Evolutionary conservation across 164 flowering plant genomes (phyloP).

Genomic region (Magnolia kwangsiensis): DNA sequence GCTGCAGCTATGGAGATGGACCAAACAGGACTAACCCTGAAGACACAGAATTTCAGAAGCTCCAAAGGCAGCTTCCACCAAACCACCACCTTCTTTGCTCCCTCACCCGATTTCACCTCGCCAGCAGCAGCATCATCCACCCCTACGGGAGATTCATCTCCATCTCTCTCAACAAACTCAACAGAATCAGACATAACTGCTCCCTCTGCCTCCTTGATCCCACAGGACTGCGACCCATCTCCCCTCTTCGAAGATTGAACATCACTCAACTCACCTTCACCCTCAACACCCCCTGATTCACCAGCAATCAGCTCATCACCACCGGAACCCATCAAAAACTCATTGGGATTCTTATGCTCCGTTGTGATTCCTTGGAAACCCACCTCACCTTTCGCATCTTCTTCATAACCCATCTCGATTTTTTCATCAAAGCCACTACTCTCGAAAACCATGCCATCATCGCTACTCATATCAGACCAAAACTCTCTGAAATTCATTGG

Average conservation of each 20-base stretch:
- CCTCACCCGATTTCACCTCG: constrained; percentile 14
- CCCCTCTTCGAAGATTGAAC: constrained; percentile 11
- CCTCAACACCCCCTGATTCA: background rate
- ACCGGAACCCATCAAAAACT: constrained; percentile 33
- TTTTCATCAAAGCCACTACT: constrained; percentile 24
- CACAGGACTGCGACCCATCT: constrained; percentile 2
- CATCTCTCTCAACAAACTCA: constrained; percentile 14
- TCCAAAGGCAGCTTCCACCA: constrained; percentile 95
- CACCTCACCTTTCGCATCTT: constrained; percentile 22
- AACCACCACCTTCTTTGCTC: constrained; percentile 35
- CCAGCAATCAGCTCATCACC: constrained; percentile 11
- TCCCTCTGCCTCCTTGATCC: constrained; percentile 10
- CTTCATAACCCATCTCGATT: constrained; percentile 27
- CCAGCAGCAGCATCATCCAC: background rate
- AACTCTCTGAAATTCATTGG: constrained; percentile 33
- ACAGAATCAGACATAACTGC: constrained; percentile 9
- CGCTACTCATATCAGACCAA: constrained; percentile 48
- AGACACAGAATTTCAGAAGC: constrained; percentile 60
- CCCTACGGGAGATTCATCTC: background rate
- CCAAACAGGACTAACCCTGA: constrained; percentile 79
- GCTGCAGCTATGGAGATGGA: constrained; percentile 81
- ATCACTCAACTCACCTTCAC: background rate
- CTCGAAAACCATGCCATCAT: constrained; percentile 33
- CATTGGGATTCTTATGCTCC: constrained; percentile 11
- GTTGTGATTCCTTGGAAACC: constrained; percentile 12